Conservation (phyloP, 1,284 basidiomycete species). For the Cutaneotrichosporon sp. region DNA sequence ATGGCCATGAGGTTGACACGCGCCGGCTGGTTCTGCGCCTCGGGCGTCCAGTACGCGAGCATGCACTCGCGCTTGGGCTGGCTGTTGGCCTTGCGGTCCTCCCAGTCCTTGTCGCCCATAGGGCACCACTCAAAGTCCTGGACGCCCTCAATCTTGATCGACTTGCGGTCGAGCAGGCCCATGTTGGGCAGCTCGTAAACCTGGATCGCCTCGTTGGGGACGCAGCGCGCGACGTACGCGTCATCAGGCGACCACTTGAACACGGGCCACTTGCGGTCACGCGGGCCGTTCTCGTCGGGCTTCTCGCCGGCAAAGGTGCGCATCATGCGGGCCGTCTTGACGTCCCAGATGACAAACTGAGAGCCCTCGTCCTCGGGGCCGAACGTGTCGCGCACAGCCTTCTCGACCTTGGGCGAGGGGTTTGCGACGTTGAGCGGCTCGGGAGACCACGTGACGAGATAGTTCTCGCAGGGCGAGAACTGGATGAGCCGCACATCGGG, state of each 20-base stretch:
- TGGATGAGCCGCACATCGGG: slow-evolving; percentile 94
- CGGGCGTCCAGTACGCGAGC: slow-evolving; percentile 97
- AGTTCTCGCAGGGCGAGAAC: slow-evolving; percentile 96
- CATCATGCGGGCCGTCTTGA: slow-evolving; percentile 86
- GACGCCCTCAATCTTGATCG: slow-evolving; percentile 95
- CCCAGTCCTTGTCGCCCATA: slow-evolving; percentile 82
- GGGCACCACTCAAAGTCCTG: slow-evolving; percentile 99
- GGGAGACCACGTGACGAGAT: slow-evolving; percentile 97
- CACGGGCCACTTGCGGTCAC: slow-evolving; percentile 71
- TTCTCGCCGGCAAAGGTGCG: slow-evolving; percentile 78
- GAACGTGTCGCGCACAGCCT: slow-evolving; percentile 49
- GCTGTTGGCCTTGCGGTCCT: slow-evolving; percentile 62
- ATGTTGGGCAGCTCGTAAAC: slow-evolving; percentile 94
- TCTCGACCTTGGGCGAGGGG: slow-evolving; percentile 57
- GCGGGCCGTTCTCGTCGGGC: slow-evolving; percentile 55
- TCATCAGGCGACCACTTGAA: slow-evolving; percentile 99
- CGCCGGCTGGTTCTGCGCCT: slow-evolving; percentile 94
- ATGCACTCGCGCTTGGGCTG: slow-evolving; percentile 70
- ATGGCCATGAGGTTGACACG: slow-evolving; percentile 89
- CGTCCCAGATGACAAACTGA: slow-evolving; percentile 96
- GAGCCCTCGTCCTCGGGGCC: slow-evolving; percentile 94
- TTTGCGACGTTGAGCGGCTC: slow-evolving; percentile 88
- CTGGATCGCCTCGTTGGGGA: slow-evolving; percentile 88
- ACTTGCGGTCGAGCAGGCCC: slow-evolving; percentile 95
- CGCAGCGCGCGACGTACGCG: slow-evolving; percentile 86